Evolutionary conservation across 495 filamentous ascomycete species (phyloP), one percentile per base, ranked within the genome.

Genomic region (Xylaria flabelliformis): DNA sequence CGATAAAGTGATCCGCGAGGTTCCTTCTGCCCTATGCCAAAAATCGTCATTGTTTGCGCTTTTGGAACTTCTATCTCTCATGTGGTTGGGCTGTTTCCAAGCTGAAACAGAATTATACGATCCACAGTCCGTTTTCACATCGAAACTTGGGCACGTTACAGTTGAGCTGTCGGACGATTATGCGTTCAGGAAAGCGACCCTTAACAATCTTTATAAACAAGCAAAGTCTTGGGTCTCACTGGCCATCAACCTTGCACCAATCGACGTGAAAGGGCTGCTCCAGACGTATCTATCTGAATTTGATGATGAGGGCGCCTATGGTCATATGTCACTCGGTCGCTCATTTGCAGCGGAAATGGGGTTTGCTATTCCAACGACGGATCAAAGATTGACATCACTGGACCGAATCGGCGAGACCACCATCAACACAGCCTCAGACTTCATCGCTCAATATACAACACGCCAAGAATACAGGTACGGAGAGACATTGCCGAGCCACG

Each of bases 291-390:
- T 99, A 26, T 97, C 96, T 17, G 93, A 97, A 70, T 97, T 94
- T 72, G 91, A 95, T 70, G 94, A 97, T 72, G 92, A 97, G 70
- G 92, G 91, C 59, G 88, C 88, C 42, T 95, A 95, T 78, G 95
- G 94, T 3, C 92, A 97, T 77, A 88, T 99, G 68, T 93, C 96
- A 0, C 85, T 99, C 48, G 96, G 96, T n/a, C 87, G 97, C 67
- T 97, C 95, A 36, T 98, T 99, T 78, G 96, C 96, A 8, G 81
- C 97, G 7, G 94, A 98, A 75, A 94, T 98, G 88, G 96, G 95
- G 2, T 91, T 92, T 19, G 84, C 89, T 8, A 94, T 99, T 73
- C 95, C 96, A 3, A 85, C 86, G n/a, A 94, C 91, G 36, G 94
- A 99, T 80, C 94, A 96, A 72, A 89, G 93, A 65, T 86, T 99